Conservation (phyloP, 176 grass and related monocot genomes). For the Carex pumila region DNA sequence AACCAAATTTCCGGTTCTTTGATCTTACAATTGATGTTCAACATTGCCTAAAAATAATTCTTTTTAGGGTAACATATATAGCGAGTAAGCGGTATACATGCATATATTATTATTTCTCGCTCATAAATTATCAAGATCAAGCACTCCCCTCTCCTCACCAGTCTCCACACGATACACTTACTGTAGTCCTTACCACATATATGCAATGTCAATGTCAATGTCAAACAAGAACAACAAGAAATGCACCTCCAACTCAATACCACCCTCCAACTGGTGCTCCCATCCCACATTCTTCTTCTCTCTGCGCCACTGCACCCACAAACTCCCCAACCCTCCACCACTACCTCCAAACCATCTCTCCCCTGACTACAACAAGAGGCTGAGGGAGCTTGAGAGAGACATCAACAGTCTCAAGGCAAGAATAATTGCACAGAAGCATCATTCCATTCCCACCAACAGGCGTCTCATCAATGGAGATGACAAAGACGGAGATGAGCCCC, state of each 20-base stretch:
- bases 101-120: no score
- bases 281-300: conserved; percentile 29
- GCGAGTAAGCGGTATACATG: no score
- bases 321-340: background rate
- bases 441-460: background rate
- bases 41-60: no score
- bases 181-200: no score
- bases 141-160: background rate
- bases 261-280: conserved; percentile 30
- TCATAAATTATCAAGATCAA: no score
- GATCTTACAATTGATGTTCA: no score
- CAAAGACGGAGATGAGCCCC: background rate
- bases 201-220: background rate
- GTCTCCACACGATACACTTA: background rate
- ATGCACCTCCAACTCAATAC: conserved; percentile 1
- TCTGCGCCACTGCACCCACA: background rate
- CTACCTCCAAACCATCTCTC: background rate
- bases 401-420: conserved; percentile 19
- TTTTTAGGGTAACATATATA: no score
- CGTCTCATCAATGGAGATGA: background rate
- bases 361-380: conserved; percentile 20
- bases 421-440: background rate
- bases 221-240: conserved; percentile 15
- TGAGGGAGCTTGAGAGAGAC: conserved; percentile 39
- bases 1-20: no score